A percentile compares a stretch with the other conserved stretches of the same genome.
Evolutionary conservation across 108 stramenopile species (phyloP).

Genomic region (Skeletonema marinoi): DNA sequence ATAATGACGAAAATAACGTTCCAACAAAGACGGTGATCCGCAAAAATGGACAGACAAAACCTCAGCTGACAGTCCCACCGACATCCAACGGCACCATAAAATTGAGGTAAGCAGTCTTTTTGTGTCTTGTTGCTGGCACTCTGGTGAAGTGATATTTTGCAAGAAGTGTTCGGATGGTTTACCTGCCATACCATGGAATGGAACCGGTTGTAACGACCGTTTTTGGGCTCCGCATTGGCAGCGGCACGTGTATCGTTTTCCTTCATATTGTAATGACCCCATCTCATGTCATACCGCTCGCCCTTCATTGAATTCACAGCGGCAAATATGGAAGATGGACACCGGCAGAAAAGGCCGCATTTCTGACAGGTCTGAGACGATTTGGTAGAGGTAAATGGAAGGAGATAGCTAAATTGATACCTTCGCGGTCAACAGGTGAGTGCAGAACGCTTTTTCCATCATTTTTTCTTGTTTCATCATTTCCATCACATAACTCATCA

Average conservation of each 20-base stretch:
- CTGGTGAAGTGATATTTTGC: background rate
- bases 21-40: background rate
- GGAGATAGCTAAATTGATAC: conserved; percentile 45
- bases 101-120: background rate
- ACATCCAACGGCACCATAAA: background rate
- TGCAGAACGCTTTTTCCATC: background rate
- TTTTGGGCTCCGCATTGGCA: too few species aligned
- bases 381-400: conserved; percentile 45
- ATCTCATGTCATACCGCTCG: background rate
- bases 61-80: background rate
- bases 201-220: too few species aligned
- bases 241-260: background rate
- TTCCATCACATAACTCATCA: background rate
- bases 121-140: background rate
- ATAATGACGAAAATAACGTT: background rate
- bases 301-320: background rate
- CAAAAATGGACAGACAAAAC: background rate
- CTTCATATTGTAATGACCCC: background rate
- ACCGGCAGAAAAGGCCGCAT: background rate
- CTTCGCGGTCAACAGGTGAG: conserved; percentile 28
- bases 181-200: too few species aligned
- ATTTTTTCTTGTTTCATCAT: background rate
- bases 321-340: conserved; percentile 6
- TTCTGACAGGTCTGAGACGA: conserved; percentile 11
- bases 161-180: too few species aligned